These are phyloP conservation scores for Thelonectria discophora DNA, from an alignment of 2,329 filamentous ascomycete species.

Conservation along the genomic window DNA sequence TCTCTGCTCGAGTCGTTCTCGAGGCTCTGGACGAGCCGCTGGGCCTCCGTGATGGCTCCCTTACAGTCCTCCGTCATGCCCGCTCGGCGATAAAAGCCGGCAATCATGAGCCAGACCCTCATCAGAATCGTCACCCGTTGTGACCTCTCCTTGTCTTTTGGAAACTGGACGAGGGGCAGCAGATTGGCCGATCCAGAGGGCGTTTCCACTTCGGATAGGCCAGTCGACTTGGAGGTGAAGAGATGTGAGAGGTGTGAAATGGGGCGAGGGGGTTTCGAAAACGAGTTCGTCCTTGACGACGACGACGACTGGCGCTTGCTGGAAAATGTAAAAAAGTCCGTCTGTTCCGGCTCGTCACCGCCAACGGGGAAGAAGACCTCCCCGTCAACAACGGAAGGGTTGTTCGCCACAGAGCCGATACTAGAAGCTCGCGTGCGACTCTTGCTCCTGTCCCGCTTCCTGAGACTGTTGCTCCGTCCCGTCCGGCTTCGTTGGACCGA, in stretches of 20 bases:
- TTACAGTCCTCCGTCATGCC: conserved; percentile 81
- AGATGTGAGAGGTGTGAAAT: conserved; percentile 56
- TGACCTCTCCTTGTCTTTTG: conserved; percentile 61
- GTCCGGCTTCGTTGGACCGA: conserved; percentile 51
- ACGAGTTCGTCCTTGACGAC: conserved; percentile 51
- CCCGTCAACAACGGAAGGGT: conserved; percentile 57
- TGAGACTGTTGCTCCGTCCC: conserved; percentile 60
- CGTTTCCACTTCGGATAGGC: conserved; percentile 52
- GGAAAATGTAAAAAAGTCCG: conserved; percentile 56
- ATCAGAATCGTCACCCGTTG: conserved; percentile 67
- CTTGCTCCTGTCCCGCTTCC: conserved; percentile 61
- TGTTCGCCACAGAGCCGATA: conserved; percentile 50
- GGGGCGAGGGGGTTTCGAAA: conserved; percentile 55
- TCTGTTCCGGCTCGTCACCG: conserved; percentile 52
- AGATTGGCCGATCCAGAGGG: conserved; percentile 57
- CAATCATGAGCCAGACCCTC: conserved; percentile 90
- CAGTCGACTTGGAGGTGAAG: conserved; percentile 53
- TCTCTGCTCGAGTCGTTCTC: conserved; percentile 73
- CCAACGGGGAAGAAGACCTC: conserved; percentile 58
- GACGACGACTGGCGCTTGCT: conserved; percentile 52
- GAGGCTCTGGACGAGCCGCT: conserved; percentile 75
- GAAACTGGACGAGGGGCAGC: conserved; percentile 63
- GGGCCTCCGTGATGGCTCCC: conserved; percentile 83
- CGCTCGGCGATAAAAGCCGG: conserved; percentile 85
- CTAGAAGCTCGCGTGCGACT: conserved; percentile 58